Evolutionary conservation across 192 early-diverging fungal species (phyloP), one percentile per base, ranked within the genome.

Genomic region (Coemansia sp.): DNA sequence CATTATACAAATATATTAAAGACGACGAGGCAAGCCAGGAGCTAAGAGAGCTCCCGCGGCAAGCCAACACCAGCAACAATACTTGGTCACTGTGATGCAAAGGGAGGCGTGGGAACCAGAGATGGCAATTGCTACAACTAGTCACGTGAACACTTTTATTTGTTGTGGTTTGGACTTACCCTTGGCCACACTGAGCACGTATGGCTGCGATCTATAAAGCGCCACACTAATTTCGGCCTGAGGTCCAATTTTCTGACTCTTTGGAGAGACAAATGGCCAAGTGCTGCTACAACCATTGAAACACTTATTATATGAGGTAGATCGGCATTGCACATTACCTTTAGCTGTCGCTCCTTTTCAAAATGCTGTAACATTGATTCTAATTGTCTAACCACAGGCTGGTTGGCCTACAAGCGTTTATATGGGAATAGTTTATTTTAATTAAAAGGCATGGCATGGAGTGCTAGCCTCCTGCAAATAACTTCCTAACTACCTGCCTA

Each of bases 321-420:
- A n/a, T n/a, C n/a, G n/a, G n/a, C n/a, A n/a, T n/a, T n/a, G n/a
- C 29, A 40, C 7, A 11, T 40, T 72, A 72, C 75, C 75, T 78
- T 78, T 69, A 79, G 52, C 22, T 79, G 76, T 7, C 66, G 34
- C 22, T 79, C 76, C 43, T 55, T 72, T 41, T 79, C 76, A 52
- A 72, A 72, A 9, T 59, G 52, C 35, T 42, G 48, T 2, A 66
- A 46, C 12, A 11, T 58, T 24, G 26, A n/a, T 2, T 50, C 46
- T 27, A n/a, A 11, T 15, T n/a, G 46, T 5, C 14, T 14, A 50
- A 50, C 27, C 24, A 14, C 4, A 2, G 14, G 27, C 24, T 29
- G 15, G 11, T 50, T 29, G 26, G 11, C 22, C 46, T 50, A 50
- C 46, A 27, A n/a, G 26, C 24, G n/a, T 12, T n/a, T 3, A 17